phyloP scores from a whole-genome alignment of 805 yeast genomes.

The Candida saitoana region DNA sequence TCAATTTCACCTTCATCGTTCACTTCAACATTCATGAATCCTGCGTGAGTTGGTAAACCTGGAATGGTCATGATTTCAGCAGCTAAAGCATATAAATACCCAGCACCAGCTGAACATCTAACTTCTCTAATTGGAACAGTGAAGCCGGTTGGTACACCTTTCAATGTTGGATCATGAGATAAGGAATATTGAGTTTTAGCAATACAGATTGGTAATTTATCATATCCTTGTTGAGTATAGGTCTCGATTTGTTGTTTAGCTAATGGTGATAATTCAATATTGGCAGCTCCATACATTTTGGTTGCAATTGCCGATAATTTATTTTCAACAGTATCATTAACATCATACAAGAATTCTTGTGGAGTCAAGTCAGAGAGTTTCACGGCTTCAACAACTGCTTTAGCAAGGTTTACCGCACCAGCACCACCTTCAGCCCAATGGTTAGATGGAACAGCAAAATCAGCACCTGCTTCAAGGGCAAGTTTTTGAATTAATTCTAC shows the following conservation, averaged over 20 bases:
- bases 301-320: slow-evolving; percentile 65
- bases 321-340: slow-evolving; percentile 59
- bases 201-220: slow-evolving; percentile 73
- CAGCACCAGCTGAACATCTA: slow-evolving; percentile 77
- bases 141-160: slow-evolving; percentile 81
- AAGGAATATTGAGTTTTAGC: slow-evolving; percentile 85
- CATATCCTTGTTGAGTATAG: slow-evolving; percentile 72
- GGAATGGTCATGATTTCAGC: slow-evolving; percentile 86
- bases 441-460: slow-evolving; percentile 73
- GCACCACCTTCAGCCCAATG: slow-evolving; percentile 87
- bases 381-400: slow-evolving; percentile 63
- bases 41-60: slow-evolving; percentile 80
- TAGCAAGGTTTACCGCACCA: slow-evolving; percentile 73
- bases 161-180: slow-evolving; percentile 76
- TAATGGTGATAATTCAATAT: slow-evolving; percentile 62
- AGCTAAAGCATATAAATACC: slow-evolving; percentile 78
- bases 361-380: slow-evolving; percentile 33
- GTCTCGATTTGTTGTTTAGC: slow-evolving; percentile 67
- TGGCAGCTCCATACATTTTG: slow-evolving; percentile 75
- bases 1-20: slow-evolving; percentile 77
- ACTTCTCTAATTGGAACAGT: slow-evolving; percentile 79
- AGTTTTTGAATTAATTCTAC: slow-evolving; percentile 63
- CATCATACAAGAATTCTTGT: slow-evolving; percentile 53
- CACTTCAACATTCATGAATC: slow-evolving; percentile 83
- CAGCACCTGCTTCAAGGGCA: slow-evolving; percentile 73